Conservation (phyloP, 1,284 basidiomycete species). For the Schizophyllum commune region DNA sequence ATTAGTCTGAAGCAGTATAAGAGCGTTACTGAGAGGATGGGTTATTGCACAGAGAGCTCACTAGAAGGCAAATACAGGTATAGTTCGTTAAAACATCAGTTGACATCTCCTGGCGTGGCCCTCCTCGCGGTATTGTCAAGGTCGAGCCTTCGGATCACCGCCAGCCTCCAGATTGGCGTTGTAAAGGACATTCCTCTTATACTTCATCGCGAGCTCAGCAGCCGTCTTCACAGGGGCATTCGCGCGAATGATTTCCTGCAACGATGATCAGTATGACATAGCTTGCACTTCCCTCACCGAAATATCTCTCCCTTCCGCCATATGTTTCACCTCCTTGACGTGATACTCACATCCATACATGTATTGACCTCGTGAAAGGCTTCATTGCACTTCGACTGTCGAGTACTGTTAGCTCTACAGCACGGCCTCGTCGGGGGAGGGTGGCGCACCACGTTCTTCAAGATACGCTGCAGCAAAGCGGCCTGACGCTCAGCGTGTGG, state of each 20-base stretch:
- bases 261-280: conserved; percentile 1
- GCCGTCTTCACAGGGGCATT: conserved; percentile 68
- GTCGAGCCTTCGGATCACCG: neutral
- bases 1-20: too few relatives aligned
- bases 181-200: conserved; percentile 80
- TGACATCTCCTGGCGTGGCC: too few relatives aligned
- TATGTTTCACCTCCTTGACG: neutral
- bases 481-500: conserved; percentile 89
- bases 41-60: too few relatives aligned
- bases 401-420: conserved; percentile 5
- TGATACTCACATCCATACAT: conserved; percentile 53
- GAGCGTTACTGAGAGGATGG: too few relatives aligned
- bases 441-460: conserved; percentile 71
- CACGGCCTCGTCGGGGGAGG: neutral
- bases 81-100: too few relatives aligned
- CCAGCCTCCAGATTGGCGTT: conserved; percentile 28
- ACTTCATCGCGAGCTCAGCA: conserved; percentile 72
- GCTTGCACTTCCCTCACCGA: neutral
- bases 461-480: conserved; percentile 80
- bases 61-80: too few relatives aligned
- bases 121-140: neutral
- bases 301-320: neutral
- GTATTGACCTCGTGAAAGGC: conserved; percentile 76
- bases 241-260: conserved; percentile 62
- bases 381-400: conserved; percentile 73